A percentile compares a stretch with the other conserved stretches of the same genome.
Evolutionary conservation across 176 grass and related monocot species (phyloP).

Genomic region (Triticum timopheevii): DNA sequence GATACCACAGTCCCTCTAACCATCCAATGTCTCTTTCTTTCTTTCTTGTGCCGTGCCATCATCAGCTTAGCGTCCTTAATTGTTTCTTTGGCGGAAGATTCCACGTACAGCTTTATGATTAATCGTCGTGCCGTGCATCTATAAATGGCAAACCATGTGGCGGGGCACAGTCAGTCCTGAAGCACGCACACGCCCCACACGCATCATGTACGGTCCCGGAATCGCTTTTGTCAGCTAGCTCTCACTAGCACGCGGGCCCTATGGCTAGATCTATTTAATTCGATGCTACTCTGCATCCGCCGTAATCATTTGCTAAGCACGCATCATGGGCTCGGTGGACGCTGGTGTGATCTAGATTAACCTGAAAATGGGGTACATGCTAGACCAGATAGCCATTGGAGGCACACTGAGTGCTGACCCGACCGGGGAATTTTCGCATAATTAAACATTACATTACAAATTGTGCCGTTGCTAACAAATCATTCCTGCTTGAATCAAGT

Average conservation of each 20-base stretch:
- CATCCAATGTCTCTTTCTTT: too few relatives aligned
- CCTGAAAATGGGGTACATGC: neutral
- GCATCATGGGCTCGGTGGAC: neutral
- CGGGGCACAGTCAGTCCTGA: neutral
- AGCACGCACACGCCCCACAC: neutral
- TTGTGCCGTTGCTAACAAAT: neutral
- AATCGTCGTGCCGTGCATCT: constrained; percentile 4
- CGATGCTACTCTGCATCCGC: neutral
- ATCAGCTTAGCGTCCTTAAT: neutral
- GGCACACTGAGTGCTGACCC: neutral
- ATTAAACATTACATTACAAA: neutral
- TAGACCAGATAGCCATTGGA: neutral
- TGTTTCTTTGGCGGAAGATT: constrained; percentile 4
- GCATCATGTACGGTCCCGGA: neutral
- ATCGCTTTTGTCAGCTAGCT: neutral
- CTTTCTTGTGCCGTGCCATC: neutral
- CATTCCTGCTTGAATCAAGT: neutral
- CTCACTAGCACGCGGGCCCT: neutral
- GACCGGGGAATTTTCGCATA: neutral
- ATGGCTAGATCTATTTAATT: neutral
- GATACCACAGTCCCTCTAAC: too few relatives aligned
- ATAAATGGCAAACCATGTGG: constrained; percentile 7
- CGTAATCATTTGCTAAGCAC: neutral
- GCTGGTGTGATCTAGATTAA: neutral
- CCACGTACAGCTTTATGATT: neutral